Evolutionary conservation across 192 early-diverging fungal genomes (phyloP), one percentile per base, ranked within the genome.

Genomic region (Coemansia biformis): DNA sequence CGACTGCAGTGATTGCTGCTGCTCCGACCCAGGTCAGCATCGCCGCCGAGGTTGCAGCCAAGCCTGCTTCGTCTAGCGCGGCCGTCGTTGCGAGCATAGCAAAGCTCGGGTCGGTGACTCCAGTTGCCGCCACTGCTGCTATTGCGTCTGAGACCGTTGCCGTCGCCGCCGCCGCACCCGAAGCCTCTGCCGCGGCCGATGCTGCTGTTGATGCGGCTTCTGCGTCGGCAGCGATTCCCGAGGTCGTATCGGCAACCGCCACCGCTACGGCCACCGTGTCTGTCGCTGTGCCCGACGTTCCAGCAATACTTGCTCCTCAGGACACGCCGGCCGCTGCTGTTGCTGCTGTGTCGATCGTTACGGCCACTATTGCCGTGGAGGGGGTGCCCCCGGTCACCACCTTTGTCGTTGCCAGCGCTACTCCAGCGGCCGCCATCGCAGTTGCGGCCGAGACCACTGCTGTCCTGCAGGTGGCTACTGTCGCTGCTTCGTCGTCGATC

Each of bases 211-310:
- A 2, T 26, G 3, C 24, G 24, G 24, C 24, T 26, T 5, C 28
- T 6, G 12, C 19, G 6, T 37, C 13, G 21, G 35, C 18, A 19
- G 46, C 16, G 18, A 22, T 0, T 43, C 44, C 37, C 15, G 14
- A 38, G 8, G 37, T 26, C 3, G 24, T 6, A 26, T 26, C 24
- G 5, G 16, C 42, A 11, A 18, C 9, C n/a, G 28, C 34, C 18
- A 52, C 28, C 43, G 22, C 34, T 14, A 52, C 28, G 35, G 22
- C 37, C 6, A 42, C 58, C 10, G 38, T 38, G 30, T 41, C 36
- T 0, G 44, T 31, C 12, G 14, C 5, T 7, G 37, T 57, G 54
- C 11, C 34, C 34, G 34, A 36, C 2, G 24, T 6, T 2, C 3
- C 24, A 6, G 24, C 24, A 26, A 26, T 6, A 26, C 3, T 26